These are phyloP conservation scores for Auricularia heimuer DNA, from an alignment of 768 basidiomycete species.

Conservation along the genomic window DNA sequence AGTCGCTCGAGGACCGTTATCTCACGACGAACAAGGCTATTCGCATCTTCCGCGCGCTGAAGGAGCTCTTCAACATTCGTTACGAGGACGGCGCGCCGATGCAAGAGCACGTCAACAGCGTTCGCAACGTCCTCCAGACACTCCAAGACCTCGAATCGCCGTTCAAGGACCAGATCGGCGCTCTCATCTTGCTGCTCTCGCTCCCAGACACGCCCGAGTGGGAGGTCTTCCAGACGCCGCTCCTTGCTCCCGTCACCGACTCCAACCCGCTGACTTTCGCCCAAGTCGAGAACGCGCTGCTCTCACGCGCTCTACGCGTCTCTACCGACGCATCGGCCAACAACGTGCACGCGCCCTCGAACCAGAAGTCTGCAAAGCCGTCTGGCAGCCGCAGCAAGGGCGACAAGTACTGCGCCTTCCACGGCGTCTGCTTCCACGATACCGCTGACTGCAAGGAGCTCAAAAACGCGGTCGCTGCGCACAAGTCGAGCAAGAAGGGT, in stretches of 20 bases:
- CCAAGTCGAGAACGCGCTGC: neutral
- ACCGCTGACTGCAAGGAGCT: too few relatives aligned
- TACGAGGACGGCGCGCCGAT: neutral
- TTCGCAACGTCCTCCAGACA: neutral
- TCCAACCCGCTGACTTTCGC: neutral
- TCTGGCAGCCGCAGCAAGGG: neutral
- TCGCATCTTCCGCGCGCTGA: too few relatives aligned
- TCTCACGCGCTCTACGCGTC: neutral
- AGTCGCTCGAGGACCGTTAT: too few relatives aligned
- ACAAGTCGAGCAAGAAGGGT: too few relatives aligned
- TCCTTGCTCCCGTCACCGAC: neutral
- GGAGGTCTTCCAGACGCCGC: neutral
- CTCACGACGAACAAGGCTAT: too few relatives aligned
- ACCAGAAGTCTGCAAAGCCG: neutral
- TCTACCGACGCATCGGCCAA: neutral
- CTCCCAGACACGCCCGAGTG: neutral
- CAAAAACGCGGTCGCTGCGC: too few relatives aligned
- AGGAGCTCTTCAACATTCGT: neutral
- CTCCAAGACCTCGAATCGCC: neutral
- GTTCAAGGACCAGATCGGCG: neutral
- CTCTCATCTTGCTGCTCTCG: neutral
- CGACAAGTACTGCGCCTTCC: neutral
- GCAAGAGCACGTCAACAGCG: neutral
- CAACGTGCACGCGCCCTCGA: neutral
- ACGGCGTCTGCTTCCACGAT: too few relatives aligned